Evolutionary conservation across 257 asterid genomes (phyloP), one percentile per base, ranked within the genome.

Genomic region (Solanum microdontum): DNA sequence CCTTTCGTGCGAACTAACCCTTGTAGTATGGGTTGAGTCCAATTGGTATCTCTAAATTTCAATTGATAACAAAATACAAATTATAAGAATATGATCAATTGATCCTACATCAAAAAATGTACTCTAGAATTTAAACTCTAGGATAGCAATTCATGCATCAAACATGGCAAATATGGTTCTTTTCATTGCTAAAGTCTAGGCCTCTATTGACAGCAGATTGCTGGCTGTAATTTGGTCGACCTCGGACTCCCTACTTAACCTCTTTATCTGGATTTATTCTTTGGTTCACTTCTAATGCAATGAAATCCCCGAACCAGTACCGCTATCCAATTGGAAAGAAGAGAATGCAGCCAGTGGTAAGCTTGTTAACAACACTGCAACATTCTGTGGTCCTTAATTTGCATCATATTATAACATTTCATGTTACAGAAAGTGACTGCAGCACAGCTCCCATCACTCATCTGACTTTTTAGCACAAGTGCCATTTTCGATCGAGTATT

Each of bases 271-370:
- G 99, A 66, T 93, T 94, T 84, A 95, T 96, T 83, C 93, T 95
- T 32, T 96, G 98, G 98, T 95, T 96, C 88, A 96, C 98, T 82
- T 89, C 98, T 85, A 73, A 94, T 89, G 94, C 98, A 68, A 96
- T 96, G 98, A 95, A 58, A 89, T 87, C 89, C 34, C 99, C 98
- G 62, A 96, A 95, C 87, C 95, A 79, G 2, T 94, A 92, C 83
- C 92, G 76, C 91, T 96, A 96, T 82, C 99, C 99, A 17, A 95
- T 96, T 48, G 98, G 98, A 87, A 95, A 96, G 95, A 93, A 90
- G 87, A 91, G 99, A 88, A 96, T 96, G 99, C 98, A 95, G 84
- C 95, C 98, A 9, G 99, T 96, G 93, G 98, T 95, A 91, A 91
- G 93, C 76, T 85, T 86, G 86, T 12, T 24, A 30, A 8, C 13